Conservation (phyloP, 1,284 basidiomycete genomes). For the Singerocomus inundabilis region DNA sequence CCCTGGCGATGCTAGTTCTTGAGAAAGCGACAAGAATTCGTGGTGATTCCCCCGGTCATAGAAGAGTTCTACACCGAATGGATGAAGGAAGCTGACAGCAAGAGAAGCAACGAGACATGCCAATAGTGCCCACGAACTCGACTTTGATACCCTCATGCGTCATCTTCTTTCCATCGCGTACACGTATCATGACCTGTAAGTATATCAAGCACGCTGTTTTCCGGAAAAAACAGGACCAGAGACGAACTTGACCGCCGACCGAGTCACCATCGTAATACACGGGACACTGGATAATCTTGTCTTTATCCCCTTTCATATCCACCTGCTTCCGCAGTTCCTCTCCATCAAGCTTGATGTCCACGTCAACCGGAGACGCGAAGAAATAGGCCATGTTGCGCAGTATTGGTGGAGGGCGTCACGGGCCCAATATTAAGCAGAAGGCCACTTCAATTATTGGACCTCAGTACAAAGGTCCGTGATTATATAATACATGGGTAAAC, state of each 20-base stretch:
- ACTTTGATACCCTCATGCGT: constrained; percentile 97
- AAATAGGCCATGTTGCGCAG: constrained; percentile 70
- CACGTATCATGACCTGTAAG: constrained; percentile 77
- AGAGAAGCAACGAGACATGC: constrained; percentile 43
- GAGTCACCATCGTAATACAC: constrained; percentile 96
- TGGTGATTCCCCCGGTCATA: constrained; percentile 97
- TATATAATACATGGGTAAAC: too few species aligned
- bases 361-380: constrained; percentile 88
- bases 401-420: constrained; percentile 4
- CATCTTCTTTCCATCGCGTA: constrained; percentile 93
- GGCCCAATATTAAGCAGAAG: too few species aligned
- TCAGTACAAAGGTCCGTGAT: too few species aligned
- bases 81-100: not conserved
- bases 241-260: constrained; percentile 78
- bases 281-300: constrained; percentile 79
- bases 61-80: constrained; percentile 67
- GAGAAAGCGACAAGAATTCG: constrained; percentile 93
- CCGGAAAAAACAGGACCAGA: not conserved
- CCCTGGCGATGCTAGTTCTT: constrained; percentile 91
- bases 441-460: too few species aligned
- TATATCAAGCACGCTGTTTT: constrained; percentile 5
- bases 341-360: constrained; percentile 85
- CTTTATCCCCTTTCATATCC: constrained; percentile 75
- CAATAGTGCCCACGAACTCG: constrained; percentile 96
- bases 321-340: constrained; percentile 85